A percentile compares a stretch with the other conserved stretches of the same genome.
phyloP scores from a whole-genome alignment of 2,329 filamentous ascomycete genomes.

The Lojkania enalia region DNA sequence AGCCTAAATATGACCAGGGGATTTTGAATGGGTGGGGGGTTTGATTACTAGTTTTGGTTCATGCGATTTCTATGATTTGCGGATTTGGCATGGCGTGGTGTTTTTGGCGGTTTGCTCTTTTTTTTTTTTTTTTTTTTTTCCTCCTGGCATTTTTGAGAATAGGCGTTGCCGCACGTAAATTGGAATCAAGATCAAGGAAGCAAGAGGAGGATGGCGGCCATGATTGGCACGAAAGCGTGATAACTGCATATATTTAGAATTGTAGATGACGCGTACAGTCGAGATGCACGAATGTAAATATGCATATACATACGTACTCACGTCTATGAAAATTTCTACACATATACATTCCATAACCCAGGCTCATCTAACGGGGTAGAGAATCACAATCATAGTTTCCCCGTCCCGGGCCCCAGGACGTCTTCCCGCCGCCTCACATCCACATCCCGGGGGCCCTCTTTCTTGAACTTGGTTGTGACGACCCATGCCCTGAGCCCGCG shows the following conservation, averaged over 20 bases:
- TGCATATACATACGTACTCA: neutral
- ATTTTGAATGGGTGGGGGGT: no score
- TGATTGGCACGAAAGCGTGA: no score
- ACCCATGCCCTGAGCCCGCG: constrained; percentile 59
- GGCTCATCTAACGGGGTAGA: neutral
- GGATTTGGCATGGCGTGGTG: neutral
- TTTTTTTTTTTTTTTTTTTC: neutral
- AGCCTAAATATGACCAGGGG: no score
- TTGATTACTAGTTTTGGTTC: no score
- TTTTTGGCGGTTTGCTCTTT: neutral
- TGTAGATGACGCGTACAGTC: constrained; percentile 1
- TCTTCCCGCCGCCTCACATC: constrained; percentile 53
- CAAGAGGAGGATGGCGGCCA: no score
- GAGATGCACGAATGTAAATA: neutral
- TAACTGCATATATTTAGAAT: no score
- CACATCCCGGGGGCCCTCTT: constrained; percentile 60
- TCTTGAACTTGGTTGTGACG: constrained; percentile 59
- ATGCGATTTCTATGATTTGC: no score
- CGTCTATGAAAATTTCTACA: neutral
- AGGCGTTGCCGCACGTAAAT: no score
- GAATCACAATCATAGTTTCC: constrained; percentile 5
- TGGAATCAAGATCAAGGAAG: no score
- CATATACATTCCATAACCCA: neutral
- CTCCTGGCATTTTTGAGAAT: no score
- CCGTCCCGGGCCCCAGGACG: constrained; percentile 42